Percentiles rank a stretch among this genome's conserved stretches.
Evolutionary conservation across 345 rosid species (phyloP).

Genomic region (Gossypium anomalum): DNA sequence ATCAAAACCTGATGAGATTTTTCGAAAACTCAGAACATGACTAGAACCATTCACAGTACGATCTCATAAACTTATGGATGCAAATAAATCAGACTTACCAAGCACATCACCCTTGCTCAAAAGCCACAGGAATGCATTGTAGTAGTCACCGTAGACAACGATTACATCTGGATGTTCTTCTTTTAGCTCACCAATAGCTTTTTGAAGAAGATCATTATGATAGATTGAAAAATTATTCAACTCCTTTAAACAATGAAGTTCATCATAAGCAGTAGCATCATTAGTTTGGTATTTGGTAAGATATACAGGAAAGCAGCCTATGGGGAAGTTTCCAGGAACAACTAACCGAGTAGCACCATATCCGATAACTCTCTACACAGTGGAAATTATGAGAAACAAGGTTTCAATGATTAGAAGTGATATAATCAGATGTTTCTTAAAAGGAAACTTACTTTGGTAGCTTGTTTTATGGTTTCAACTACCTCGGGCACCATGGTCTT

Average conservation of each 20-base stretch:
- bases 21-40: neutral
- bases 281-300: neutral
- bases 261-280: neutral
- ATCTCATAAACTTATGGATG: neutral
- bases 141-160: neutral
- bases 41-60: neutral
- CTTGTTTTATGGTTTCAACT: neutral
- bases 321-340: neutral
- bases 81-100: neutral
- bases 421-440: neutral
- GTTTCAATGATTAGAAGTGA: neutral
- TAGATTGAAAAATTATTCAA: neutral
- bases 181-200: neutral
- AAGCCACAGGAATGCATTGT: conserved; percentile 1
- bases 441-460: neutral
- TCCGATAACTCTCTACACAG: neutral
- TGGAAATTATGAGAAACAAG: neutral
- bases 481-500: neutral
- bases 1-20: neutral
- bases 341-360: neutral
- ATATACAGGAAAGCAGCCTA: neutral
- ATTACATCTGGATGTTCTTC: neutral
- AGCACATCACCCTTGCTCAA: neutral
- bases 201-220: neutral
- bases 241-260: neutral